Evolutionary conservation across 1,139 yeast species (phyloP), one percentile per base, ranked within the genome.

Genomic region (Hemisphaericaspora xylanilytica): DNA sequence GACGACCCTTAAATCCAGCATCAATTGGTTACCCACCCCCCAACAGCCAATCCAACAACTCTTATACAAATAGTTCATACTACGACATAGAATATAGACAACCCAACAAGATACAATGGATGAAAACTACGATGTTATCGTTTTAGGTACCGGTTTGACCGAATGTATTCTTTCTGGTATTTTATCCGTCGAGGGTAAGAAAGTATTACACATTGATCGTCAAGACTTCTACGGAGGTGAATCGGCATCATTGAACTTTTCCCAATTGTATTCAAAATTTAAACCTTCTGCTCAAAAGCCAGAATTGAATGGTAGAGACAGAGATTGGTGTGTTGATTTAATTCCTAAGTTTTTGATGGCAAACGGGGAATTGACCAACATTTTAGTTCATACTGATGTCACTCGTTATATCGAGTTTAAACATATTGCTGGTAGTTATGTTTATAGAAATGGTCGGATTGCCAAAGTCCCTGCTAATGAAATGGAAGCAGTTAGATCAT

Each of bases 261-360:
- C 80, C 36, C 76, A 85, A 62, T 66, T 85, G 49, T 85, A 82
- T 62, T 56, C 70, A 45, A 84, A 84, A 59, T 84, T 84, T 65
- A 82, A 81, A 61, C 90, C 90, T 28, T 49, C 70, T 7, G 69
- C 77, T 31, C 86, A 84, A 51, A 75, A 79, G 46, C 88, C 94
- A 14, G 86, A 82, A 45, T 70, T 79, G 48, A 76, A 81, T 43
- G 98, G 98, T 35, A 80, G 95, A 53, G 96, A 89, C 58, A 78
- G 98, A 50, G 98, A 92, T 63, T 92, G 98, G 97, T 89, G 95
- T 63, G 90, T 92, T 41, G 99, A 92, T 59, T 74, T 92, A 68
- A 89, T 92, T 55, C 99, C 99, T 37, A 92, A 92, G 69, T 92
- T 92, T 54, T 73, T 94, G 53, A 94, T 92, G 98, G 94, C 97